Evolutionary conservation across 2,329 filamentous ascomycete species (phyloP), one percentile per base, ranked within the genome.

Genomic region (Fusarium sp.): DNA sequence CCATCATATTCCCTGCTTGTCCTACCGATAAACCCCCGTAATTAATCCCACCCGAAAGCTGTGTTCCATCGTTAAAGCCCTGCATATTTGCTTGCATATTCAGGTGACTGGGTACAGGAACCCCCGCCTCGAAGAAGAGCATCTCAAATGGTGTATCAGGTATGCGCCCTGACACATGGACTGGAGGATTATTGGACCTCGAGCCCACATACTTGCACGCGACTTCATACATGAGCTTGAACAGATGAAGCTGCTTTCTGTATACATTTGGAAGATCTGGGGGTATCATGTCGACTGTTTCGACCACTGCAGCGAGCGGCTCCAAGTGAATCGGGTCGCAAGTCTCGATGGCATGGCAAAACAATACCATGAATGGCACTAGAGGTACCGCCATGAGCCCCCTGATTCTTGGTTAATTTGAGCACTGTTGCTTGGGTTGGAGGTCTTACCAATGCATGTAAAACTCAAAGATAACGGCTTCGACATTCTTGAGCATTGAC

Each of bases 291-390:
- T 69, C 20, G 1, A 60, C 26, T 9, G 48, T 69, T 18, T 69
- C 47, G 4, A 69, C 66, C 4, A 69, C 66, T 0, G 63, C 47
- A 9, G 47, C 55, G 1, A 69, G 45, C 2, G 30, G 59, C 22
- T 63, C 24, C 6, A 69, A 12, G 5, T 69, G 66, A 2, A 26
- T 15, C 6, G 30, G 41, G 10, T 54, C n/a, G 20, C 64, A 69
- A 5, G 66, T 69, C 32, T 69, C 66, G 24, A 69, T 68, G 2
- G 66, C 55, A 9, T 68, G 66, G 7, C 66, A 61, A 20, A 69
- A 68, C 6, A 67, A 39, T 1, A 67, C 64, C 8, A 67, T 60
- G 8, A 67, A 67, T 3, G 64, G 64, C 14, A 67, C 47, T 1
- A 67, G 8, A 1, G 64, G 63, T 1, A 67, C 63, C 1, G 64